Conservation (phyloP, 75 land plant genomes). For the Azolla pinnata region DNA sequence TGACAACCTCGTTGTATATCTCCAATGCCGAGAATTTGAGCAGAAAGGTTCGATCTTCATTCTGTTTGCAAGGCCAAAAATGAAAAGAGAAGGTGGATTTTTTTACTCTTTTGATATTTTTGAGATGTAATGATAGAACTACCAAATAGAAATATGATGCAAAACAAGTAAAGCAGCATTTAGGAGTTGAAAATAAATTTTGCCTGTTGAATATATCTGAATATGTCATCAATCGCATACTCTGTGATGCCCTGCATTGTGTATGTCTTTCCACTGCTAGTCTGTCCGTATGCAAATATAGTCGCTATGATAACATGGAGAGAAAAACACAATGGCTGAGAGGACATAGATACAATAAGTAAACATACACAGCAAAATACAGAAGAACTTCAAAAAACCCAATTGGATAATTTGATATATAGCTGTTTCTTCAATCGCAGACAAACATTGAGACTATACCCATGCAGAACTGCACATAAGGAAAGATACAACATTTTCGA, state of each 20-base stretch:
- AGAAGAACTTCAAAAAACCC: neutral
- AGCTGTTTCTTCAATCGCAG: no score
- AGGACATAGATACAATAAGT: neutral
- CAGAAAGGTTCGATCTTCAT: slow-evolving; percentile 52
- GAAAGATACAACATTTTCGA: no score
- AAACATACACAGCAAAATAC: neutral
- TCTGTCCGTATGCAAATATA: slow-evolving; percentile 91
- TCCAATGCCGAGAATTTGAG: slow-evolving; percentile 74
- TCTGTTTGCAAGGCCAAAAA: slow-evolving; percentile 25
- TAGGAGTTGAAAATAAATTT: slow-evolving; percentile 7
- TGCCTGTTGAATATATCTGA: slow-evolving; percentile 55
- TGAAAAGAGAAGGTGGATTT: no score
- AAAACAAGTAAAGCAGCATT: neutral
- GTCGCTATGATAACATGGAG: no score
- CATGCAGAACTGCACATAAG: no score
- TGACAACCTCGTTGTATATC: slow-evolving; percentile 80
- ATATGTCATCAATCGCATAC: slow-evolving; percentile 66
- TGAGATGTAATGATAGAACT: neutral
- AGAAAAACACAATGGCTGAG: slow-evolving; percentile 13
- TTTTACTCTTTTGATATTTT: no score
- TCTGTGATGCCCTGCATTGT: slow-evolving; percentile 86
- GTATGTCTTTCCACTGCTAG: slow-evolving; percentile 83
- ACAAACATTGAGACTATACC: no score
- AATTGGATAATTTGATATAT: no score
- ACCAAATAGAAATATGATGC: neutral